Evolutionary conservation across 2,329 filamentous ascomycete genomes (phyloP).

Genomic region (Epichloe festucae): DNA sequence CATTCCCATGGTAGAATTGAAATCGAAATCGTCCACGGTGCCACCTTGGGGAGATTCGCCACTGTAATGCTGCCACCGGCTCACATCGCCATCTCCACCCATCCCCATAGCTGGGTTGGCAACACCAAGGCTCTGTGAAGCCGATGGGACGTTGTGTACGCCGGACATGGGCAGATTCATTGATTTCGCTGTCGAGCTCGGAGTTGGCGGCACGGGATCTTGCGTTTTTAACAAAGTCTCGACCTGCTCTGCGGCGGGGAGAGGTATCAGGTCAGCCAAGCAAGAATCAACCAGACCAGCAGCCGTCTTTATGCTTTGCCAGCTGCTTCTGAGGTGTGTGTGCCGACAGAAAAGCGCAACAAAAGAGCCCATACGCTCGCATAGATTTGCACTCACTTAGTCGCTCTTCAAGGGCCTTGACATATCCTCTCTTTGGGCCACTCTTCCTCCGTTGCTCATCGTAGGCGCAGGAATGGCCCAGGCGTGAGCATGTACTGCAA

Average conservation of each 20-base stretch:
- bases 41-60: constrained; percentile 38
- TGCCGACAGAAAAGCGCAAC: too few relatives aligned
- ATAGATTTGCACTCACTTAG: constrained; percentile 50
- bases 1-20: constrained; percentile 36
- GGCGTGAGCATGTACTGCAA: constrained; percentile 77
- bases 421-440: constrained; percentile 86
- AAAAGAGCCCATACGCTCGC: background rate
- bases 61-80: constrained; percentile 43
- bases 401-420: constrained; percentile 85
- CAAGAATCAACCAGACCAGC: background rate
- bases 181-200: constrained; percentile 17
- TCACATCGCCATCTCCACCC: constrained; percentile 33
- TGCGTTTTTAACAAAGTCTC: constrained; percentile 81
- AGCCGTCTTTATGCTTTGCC: background rate
- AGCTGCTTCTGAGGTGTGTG: too few relatives aligned
- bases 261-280: background rate
- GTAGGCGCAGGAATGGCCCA: constrained; percentile 79
- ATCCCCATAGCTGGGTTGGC: constrained; percentile 35
- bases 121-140: constrained; percentile 20
- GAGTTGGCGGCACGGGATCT: constrained; percentile 20
- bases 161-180: constrained; percentile 15
- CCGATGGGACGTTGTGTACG: constrained; percentile 14
- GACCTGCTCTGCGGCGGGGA: constrained; percentile 59
- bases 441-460: constrained; percentile 91
- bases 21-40: constrained; percentile 43